phyloP scores from a whole-genome alignment of 106 monocot genomes.

The Cymbidium sinense region DNA sequence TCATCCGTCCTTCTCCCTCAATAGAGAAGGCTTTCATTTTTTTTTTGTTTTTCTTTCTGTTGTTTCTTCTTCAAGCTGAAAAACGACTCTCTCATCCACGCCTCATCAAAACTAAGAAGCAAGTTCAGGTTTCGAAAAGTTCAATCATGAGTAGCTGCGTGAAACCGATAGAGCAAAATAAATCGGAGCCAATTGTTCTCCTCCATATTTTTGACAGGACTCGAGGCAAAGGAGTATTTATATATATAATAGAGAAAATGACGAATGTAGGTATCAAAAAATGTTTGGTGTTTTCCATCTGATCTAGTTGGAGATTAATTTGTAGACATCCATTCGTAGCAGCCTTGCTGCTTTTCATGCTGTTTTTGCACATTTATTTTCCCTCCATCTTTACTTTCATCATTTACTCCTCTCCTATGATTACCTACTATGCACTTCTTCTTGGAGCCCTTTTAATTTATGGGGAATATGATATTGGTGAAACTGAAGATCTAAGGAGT shows the following conservation, averaged over 20 bases:
- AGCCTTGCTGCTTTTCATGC: constrained; percentile 30
- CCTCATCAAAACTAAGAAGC: no score
- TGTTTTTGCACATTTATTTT: constrained; percentile 39
- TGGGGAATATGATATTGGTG: constrained; percentile 48
- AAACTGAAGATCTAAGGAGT: constrained; percentile 27
- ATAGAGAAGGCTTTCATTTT: no score
- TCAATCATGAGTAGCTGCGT: no score
- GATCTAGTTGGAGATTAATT: constrained; percentile 18
- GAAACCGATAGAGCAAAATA: no score
- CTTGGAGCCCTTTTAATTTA: constrained; percentile 63
- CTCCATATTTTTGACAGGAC: no score
- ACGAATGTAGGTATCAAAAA: constrained; percentile 7
- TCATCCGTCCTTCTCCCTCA: no score
- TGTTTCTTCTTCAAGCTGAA: no score
- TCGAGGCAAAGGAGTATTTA: not conserved
- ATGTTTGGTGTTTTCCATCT: constrained; percentile 14
- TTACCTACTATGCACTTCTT: constrained; percentile 57
- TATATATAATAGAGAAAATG: not conserved
- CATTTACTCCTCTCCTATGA: constrained; percentile 44
- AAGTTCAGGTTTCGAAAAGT: no score
- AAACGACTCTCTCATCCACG: no score
- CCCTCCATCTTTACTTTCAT: constrained; percentile 53
- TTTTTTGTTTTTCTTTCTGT: no score
- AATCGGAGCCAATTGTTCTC: no score
- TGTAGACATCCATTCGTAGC: constrained; percentile 46